A percentile compares a stretch with the other conserved stretches of the same genome.
Evolutionary conservation across 2,329 filamentous ascomycete genomes (phyloP).

Genomic region (Exophiala alcalophila): DNA sequence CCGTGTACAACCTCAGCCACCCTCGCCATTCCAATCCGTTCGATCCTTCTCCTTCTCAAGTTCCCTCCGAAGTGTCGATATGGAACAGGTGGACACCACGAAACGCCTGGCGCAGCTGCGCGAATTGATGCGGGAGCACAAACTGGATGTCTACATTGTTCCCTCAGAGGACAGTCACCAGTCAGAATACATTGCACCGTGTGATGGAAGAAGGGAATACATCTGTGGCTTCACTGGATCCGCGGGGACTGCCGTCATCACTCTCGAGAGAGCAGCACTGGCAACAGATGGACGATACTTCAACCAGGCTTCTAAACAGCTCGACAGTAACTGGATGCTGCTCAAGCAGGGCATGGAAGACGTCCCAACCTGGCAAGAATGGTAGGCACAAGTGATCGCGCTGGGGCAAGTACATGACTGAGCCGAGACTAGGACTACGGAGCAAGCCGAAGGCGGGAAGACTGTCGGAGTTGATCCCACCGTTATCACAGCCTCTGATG

Average conservation of each 20-base stretch:
- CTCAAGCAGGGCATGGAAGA: constrained; percentile 91
- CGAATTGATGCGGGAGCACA: constrained; percentile 79
- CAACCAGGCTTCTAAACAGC: constrained; percentile 88
- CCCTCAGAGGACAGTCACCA: constrained; percentile 97
- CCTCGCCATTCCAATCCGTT: constrained; percentile 29
- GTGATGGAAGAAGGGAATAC: constrained; percentile 84
- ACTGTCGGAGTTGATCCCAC: constrained; percentile 87
- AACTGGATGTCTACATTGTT: constrained; percentile 89
- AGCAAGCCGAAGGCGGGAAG: constrained; percentile 83
- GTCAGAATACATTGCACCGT: constrained; percentile 97
- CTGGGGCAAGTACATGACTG: constrained; percentile 11
- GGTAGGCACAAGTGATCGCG: constrained; percentile 51
- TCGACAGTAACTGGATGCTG: constrained; percentile 86
- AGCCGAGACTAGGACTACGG: constrained; percentile 55
- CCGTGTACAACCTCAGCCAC: background rate
- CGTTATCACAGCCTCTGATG: constrained; percentile 72
- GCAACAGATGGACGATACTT: constrained; percentile 97
- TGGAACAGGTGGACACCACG: constrained; percentile 77
- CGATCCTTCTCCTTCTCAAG: constrained; percentile 41
- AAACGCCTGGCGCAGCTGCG: constrained; percentile 73
- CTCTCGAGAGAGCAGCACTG: constrained; percentile 78
- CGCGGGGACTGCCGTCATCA: constrained; percentile 87
- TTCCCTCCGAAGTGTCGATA: constrained; percentile 50
- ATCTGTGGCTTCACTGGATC: constrained; percentile 95
- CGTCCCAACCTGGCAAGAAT: constrained; percentile 96